Evolutionary conservation across 164 flowering plant species (phyloP).

Genomic region (Hamamelis virginiana): DNA sequence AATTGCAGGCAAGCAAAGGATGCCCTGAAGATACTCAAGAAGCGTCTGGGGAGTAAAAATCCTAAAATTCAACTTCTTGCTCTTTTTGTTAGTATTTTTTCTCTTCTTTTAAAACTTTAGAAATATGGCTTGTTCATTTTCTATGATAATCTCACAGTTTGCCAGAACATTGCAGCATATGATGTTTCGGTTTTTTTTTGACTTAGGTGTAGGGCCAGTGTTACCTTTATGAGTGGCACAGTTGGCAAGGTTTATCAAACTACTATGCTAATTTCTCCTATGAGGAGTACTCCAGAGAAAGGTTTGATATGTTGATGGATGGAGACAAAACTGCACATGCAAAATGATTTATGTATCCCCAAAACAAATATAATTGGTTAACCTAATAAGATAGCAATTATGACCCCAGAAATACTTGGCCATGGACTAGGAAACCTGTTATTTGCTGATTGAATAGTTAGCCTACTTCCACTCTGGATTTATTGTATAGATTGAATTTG

Average conservation of each 20-base stretch:
- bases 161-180: not conserved
- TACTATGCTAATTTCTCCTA: too few species aligned
- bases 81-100: conserved; percentile 71
- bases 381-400: too few species aligned
- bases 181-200: not conserved
- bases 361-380: too few species aligned
- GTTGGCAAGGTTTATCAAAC: not conserved
- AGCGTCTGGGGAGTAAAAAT: conserved; percentile 82
- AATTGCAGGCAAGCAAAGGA: conserved; percentile 88
- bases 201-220: not conserved
- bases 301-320: too few species aligned
- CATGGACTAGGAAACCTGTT: too few species aligned
- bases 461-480: too few species aligned
- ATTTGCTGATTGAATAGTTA: too few species aligned
- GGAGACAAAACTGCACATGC: too few species aligned
- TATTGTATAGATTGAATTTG: too few species aligned
- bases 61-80: conserved; percentile 87
- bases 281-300: too few species aligned
- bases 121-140: not conserved
- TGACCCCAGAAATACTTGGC: too few species aligned
- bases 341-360: too few species aligned
- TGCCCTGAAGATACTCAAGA: conserved; percentile 89
- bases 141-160: not conserved
- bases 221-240: not conserved
- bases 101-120: not conserved